Base-by-base conservation (phyloP, 2,329 filamentous ascomycete genomes). In the Diaporthe sp. region DNA sequence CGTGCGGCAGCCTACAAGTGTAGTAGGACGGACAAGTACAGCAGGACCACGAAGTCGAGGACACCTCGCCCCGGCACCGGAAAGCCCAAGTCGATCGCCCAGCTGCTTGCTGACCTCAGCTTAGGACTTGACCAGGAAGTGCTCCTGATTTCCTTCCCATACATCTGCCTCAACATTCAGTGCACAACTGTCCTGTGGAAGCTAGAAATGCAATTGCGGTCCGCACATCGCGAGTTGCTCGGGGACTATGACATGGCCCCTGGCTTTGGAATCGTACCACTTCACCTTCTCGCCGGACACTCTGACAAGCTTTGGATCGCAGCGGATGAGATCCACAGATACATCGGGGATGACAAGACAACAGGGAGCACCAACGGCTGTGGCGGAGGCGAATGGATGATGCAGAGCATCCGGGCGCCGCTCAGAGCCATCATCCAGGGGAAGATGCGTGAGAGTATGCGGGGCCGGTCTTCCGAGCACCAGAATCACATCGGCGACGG, bases 101-200 rank as follows among this genome's bases (percentile, higher is more conserved):
- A 72, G 70, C 42, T 72, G 15, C 70, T 72, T 13, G 44, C 55
- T 28, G 39, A 72, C 28, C 70, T 72, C 20, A 49, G 70, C 17
- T 22, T 49, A 42, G 55, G 70, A 3, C 70, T 72, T 39, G 44
- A 72, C 55, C 42, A 72, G 9, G 70, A 72, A 72, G 70, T 61
- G 28, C 55, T 22, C 7, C 22, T 22, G 4, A 51, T 72, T 13
- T 49, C 70, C 9, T 72, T 72, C 15, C 70, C 70, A 2, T 72
- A 72, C n/a, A 51, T 72, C 13, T 60, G 55, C 70, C 70, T 72
- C 55, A 61, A 61, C 15, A 17, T 49, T 15, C 42, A 61, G 22
- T 72, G 70, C 42, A 31, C 55, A 4, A 25, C 2, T 3, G 17
- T 72, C 44, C 31, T 72, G 31, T 72, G 8, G 70, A 60, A 39